A percentile compares a stretch with the other conserved stretches of the same genome.
phyloP scores from a whole-genome alignment of 140 eudicot genomes.

The Anethum foeniculum region DNA sequence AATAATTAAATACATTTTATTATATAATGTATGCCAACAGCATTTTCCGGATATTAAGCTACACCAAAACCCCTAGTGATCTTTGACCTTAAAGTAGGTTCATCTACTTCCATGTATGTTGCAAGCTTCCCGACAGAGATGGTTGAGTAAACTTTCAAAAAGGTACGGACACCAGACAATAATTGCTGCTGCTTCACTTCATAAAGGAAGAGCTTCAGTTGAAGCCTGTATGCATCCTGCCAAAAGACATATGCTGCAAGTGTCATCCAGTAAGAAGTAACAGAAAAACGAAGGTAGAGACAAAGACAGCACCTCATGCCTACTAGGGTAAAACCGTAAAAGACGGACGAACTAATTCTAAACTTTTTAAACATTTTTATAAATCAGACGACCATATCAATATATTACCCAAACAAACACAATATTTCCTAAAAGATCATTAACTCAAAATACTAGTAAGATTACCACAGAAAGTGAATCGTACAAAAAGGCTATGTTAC shows the following conservation, averaged over 20 bases:
- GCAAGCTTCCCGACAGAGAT: slow-evolving; percentile 81
- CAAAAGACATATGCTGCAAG: not conserved
- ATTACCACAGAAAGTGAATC: not conserved
- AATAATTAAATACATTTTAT: slow-evolving; percentile 8
- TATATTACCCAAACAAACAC: too few species aligned
- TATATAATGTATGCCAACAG: not conserved
- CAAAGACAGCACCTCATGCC: not conserved
- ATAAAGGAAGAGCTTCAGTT: slow-evolving; percentile 76
- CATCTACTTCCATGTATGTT: slow-evolving; percentile 83
- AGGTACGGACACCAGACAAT: slow-evolving; percentile 64
- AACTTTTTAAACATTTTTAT: not conserved
- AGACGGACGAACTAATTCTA: not conserved
- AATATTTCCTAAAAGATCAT: not conserved
- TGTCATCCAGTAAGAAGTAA: not conserved
- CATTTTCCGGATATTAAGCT: not conserved
- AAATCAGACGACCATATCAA: not conserved
- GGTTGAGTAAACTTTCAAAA: slow-evolving; percentile 76
- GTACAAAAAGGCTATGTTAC: not conserved
- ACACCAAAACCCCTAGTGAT: not conserved
- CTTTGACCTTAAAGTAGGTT: slow-evolving; percentile 64
- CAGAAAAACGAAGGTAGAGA: not conserved
- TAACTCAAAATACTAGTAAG: not conserved
- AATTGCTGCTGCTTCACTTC: slow-evolving; percentile 94
- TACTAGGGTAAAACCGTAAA: not conserved
- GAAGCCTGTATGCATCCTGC: slow-evolving; percentile 93